Evolutionary conservation across 2,329 filamentous ascomycete genomes (phyloP).

Genomic region (Alternaria alternata): DNA sequence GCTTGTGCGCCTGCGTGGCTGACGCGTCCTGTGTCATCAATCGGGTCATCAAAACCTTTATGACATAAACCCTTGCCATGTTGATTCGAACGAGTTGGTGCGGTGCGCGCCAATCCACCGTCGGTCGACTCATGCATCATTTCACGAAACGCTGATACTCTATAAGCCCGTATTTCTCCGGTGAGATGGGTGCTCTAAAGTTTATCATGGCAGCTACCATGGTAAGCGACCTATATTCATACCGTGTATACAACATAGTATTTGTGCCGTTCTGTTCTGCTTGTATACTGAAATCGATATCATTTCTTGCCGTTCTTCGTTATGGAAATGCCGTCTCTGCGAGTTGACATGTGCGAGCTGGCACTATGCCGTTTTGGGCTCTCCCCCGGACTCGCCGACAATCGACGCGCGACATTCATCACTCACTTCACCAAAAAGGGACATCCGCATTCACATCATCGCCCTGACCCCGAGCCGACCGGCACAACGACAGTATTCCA

Average conservation of each 20-base stretch:
- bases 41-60: background rate
- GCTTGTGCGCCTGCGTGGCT: slow-evolving; percentile 10
- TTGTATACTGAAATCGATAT: background rate
- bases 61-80: background rate
- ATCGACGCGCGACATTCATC: slow-evolving; percentile 9
- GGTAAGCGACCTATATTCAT: background rate
- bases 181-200: background rate
- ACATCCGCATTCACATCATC: slow-evolving; percentile 15
- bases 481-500: slow-evolving; percentile 1
- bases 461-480: slow-evolving; percentile 9
- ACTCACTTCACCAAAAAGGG: slow-evolving; percentile 10
- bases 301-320: background rate
- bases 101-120: background rate
- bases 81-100: background rate
- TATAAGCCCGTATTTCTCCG: background rate
- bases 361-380: slow-evolving; percentile 6
- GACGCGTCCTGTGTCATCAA: slow-evolving; percentile 1
- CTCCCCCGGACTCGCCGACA: slow-evolving; percentile 15
- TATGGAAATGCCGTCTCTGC: background rate
- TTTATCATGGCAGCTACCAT: background rate
- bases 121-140: background rate
- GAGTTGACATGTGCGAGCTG: slow-evolving; percentile 2
- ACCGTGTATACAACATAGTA: background rate
- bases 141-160: background rate
- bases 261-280: background rate